Conservation (phyloP, 331 rosid species). For the Arachis monticola region DNA sequence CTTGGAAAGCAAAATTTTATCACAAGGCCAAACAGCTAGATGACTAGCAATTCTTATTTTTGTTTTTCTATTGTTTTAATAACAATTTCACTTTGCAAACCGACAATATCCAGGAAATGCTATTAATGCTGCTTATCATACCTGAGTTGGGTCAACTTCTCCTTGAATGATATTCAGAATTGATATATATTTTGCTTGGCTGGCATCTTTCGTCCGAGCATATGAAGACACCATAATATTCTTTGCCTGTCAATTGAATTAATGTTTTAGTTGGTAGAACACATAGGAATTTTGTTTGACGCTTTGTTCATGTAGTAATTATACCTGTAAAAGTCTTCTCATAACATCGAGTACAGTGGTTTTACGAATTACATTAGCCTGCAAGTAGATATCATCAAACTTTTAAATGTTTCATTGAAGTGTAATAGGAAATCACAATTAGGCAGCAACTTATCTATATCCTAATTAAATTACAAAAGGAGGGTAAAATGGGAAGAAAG, state of each 20-base stretch:
- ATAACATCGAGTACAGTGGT: constrained; percentile 98
- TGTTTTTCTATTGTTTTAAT: not conserved
- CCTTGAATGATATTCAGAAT: constrained; percentile 97
- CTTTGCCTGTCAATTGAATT: constrained; percentile 72
- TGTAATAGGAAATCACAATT: constrained; percentile 13
- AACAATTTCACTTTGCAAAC: too few species aligned
- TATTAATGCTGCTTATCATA: constrained; percentile 29
- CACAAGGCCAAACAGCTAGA: not conserved
- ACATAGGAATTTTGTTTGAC: constrained; percentile 19
- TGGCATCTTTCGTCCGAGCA: constrained; percentile 98
- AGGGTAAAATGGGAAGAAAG: not conserved
- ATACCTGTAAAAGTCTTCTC: constrained; percentile 98
- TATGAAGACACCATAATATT: constrained; percentile 98
- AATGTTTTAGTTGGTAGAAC: constrained; percentile 34
- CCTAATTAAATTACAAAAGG: not conserved
- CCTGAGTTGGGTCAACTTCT: constrained; percentile 99
- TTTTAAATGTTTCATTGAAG: constrained; percentile 24
- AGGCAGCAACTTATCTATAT: constrained; percentile 1
- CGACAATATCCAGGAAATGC: not conserved
- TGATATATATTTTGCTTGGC: constrained; percentile 98
- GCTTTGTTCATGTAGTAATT: constrained; percentile 27
- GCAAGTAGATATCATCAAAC: constrained; percentile 45
- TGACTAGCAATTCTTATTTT: not conserved
- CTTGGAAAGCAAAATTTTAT: not conserved
- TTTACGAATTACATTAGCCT: constrained; percentile 97